A percentile compares a stretch with the other conserved stretches of the same genome.
phyloP scores from a whole-genome alignment of 352 stramenopile species.

The Thalassiosira allenii region DNA sequence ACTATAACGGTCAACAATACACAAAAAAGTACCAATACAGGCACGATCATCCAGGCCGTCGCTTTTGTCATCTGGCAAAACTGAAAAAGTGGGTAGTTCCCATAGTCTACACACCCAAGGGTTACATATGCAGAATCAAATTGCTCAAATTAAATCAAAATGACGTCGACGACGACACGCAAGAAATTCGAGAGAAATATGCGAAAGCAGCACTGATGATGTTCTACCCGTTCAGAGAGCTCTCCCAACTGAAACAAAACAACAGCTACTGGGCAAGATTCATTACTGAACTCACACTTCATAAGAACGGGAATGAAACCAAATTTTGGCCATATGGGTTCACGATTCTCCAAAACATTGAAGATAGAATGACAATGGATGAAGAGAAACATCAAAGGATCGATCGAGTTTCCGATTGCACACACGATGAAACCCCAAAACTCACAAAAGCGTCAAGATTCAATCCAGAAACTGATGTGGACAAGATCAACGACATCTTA shows the following conservation, averaged over 20 bases:
- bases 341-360: conserved; percentile 38
- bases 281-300: no score
- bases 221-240: conserved; percentile 1
- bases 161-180: neutral
- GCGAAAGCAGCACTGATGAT: conserved; percentile 2
- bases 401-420: no score
- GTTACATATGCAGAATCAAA: conserved; percentile 3
- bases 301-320: no score
- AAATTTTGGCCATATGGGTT: conserved; percentile 39
- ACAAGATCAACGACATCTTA: no score
- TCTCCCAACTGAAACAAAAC: neutral
- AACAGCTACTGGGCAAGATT: conserved; percentile 2
- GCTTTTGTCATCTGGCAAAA: neutral
- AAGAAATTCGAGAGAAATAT: neutral
- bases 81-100: neutral
- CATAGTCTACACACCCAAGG: neutral
- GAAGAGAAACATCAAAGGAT: no score
- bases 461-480: no score
- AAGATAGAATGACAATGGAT: conserved; percentile 31
- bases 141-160: no score
- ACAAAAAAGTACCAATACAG: neutral
- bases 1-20: no score
- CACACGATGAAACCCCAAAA: no score
- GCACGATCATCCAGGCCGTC: neutral
- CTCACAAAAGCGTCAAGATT: no score